Base-by-base conservation (phyloP, 2,329 filamentous ascomycete genomes). In the Alternaria viburni region DNA sequence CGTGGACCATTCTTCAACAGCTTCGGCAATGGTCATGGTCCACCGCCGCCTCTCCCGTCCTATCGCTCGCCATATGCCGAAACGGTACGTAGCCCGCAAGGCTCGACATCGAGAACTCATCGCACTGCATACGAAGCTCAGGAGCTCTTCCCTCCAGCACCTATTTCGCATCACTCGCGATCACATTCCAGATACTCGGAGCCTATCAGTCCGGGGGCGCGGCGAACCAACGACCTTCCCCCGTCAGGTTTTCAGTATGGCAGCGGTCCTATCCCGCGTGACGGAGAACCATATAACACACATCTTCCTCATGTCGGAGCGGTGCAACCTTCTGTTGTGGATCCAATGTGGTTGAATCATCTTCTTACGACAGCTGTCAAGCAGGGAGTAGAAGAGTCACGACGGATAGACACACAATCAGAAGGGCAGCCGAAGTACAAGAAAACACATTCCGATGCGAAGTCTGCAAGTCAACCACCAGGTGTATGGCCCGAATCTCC, bases 401-500 rank as follows among this genome's bases (percentile, higher is more conserved):
- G 66, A 21, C 62, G 60, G 10, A 52, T 28, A 2, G 50, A 64
- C 1, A 47, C 8, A 4, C 36, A 56, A 10, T 55, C 59, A 17
- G 54, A 61, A 15, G n/a, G 15, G 11, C 52, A 51, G 17, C 25
- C 44, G 5, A 25, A 7, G 25, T 47, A 61, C 6, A 49, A 52
- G 12, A 54, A 57, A 7, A 28, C 15, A 17, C 10, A 36, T 7
- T 13, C 17, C 0, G 49, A 63, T 21, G 15, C 54, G 6, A 58
- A 66, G 5, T 44, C 19, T n/a, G 47, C 55, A 6, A 71, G 58
- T 28, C 66, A 73, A 0, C 57, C 65, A 15, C 74, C 74, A 23
- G 74, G 73, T 6, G 72, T 70, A 25, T 76, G 74, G 74, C 74
- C 71, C 5, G 47, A 51, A 6, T 71, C 73, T 13, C 69, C 69